A percentile compares a stretch with the other conserved stretches of the same genome.
Evolutionary conservation across 23 red algal species (phyloP).

Genomic region (Rhodosorus marinus): DNA sequence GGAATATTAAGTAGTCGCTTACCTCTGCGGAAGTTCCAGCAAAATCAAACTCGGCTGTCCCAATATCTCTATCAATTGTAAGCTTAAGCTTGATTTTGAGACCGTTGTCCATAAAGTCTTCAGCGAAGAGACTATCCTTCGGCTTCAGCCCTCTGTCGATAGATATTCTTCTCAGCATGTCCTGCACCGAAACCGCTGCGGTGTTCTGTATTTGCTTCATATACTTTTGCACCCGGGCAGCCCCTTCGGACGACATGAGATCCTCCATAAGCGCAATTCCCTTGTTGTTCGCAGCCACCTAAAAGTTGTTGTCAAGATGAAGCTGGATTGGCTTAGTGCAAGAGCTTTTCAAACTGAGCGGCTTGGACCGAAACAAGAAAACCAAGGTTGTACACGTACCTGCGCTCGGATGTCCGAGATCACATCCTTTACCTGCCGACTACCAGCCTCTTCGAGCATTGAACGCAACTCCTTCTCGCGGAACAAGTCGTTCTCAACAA

Average conservation of each 20-base stretch:
- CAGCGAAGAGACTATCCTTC: constrained; percentile 4
- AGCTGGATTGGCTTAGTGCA: no score
- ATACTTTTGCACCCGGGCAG: constrained; percentile 42
- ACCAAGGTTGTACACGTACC: no score
- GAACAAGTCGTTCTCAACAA: constrained; percentile 60
- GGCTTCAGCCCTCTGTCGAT: neutral
- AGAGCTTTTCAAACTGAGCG: no score
- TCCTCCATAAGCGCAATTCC: constrained; percentile 56
- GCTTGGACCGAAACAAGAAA: no score
- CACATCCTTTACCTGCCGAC: constrained; percentile 65
- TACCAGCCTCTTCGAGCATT: constrained; percentile 27
- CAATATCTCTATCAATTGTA: constrained; percentile 18
- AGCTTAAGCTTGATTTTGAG: constrained; percentile 41
- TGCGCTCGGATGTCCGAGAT: constrained; percentile 82
- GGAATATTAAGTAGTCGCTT: no score
- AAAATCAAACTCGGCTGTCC: constrained; percentile 85
- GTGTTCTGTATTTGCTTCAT: constrained; percentile 80
- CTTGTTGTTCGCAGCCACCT: constrained; percentile 91
- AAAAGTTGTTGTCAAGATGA: no score
- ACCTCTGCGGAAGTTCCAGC: no score
- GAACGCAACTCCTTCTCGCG: constrained; percentile 35
- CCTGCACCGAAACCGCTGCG: constrained; percentile 36
- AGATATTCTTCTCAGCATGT: constrained; percentile 36
- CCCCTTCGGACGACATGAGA: constrained; percentile 25
- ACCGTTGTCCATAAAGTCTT: constrained; percentile 86